Evolutionary conservation across 2,329 filamentous ascomycete species (phyloP), one percentile per base, ranked within the genome.

Genomic region (Penicillium sp.): DNA sequence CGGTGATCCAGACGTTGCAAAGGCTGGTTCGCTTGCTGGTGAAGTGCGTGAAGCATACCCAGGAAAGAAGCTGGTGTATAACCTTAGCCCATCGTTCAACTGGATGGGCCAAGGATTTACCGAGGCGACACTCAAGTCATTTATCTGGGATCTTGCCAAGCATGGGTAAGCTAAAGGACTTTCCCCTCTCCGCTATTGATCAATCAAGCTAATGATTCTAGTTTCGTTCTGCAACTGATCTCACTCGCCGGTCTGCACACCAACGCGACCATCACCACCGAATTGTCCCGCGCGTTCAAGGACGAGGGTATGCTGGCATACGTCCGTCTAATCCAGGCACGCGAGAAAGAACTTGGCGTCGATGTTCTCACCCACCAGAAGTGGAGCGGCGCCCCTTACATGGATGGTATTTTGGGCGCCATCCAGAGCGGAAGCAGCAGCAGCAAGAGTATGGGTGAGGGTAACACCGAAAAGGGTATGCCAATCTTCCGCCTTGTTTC

Each of bases 361-460:
- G 92, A 97, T 66, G 92, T 96, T n/a, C 79, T 96, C 60, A 96
- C 91, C 34, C 92, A 97, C 73, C 92, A 97, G 80, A 95, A 94
- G 58, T 83, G 81, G 81, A 88, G 85, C 61, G 87, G 87, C 26
- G 86, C 87, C 0, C 76, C 77, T 2, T 88, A 96, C 71, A 89
- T 97, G 63, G 92, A 97, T 72, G 92, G 92, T 2, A 93, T 97
- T 43, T 72, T 97, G 28, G 92, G 92, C 0, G 87, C 90, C 4
- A 95, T 97, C 48, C 91, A 96, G 76, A 96, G 91, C 66, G 93
- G 92, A 19, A 96, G 90, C 76, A 92, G 88, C 52, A 87, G 90
- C 51, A 95, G 85, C 72, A 92, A 87, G 83, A 94, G 91, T 72
- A 96, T 97, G 93, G 93, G 93, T 1, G 90, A 93, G 43, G 93